Evolutionary conservation across 441 rosid genomes (phyloP).

Genomic region (Euphorbia corollata): DNA sequence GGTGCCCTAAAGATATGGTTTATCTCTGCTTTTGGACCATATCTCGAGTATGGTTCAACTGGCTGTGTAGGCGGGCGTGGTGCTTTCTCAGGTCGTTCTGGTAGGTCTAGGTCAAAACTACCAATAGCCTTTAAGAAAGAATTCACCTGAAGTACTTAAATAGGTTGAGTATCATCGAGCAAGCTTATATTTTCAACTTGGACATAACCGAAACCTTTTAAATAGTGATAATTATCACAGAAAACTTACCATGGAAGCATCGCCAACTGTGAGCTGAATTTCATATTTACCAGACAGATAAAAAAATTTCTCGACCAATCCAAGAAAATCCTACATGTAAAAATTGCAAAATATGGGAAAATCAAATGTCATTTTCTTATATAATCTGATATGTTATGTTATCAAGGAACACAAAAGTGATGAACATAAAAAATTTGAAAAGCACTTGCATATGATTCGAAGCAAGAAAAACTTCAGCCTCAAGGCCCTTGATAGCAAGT

Average conservation of each 20-base stretch:
- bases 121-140: conserved; percentile 66
- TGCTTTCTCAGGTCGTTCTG: conserved; percentile 89
- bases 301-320: conserved; percentile 83
- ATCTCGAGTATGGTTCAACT: conserved; percentile 57
- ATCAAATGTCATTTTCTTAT: not conserved
- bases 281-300: conserved; percentile 82
- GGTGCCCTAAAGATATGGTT: conserved; percentile 76
- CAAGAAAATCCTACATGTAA: conserved; percentile 66
- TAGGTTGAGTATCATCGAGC: not conserved
- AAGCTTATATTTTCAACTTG: not conserved
- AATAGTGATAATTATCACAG: not conserved
- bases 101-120: conserved; percentile 70
- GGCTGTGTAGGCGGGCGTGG: conserved; percentile 55
- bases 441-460: not conserved
- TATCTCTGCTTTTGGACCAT: conserved; percentile 84
- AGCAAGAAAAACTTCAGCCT: conserved; percentile 7
- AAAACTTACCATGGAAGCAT: conserved; percentile 70
- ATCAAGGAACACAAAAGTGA: not conserved
- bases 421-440: not conserved
- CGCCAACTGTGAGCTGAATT: conserved; percentile 77
- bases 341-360: conserved; percentile 16
- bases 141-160: conserved; percentile 55
- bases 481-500: not conserved
- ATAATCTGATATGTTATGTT: not conserved
- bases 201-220: not conserved